Conservation (phyloP, 2,329 filamentous ascomycete species). For the Fusarium denticulatum region DNA sequence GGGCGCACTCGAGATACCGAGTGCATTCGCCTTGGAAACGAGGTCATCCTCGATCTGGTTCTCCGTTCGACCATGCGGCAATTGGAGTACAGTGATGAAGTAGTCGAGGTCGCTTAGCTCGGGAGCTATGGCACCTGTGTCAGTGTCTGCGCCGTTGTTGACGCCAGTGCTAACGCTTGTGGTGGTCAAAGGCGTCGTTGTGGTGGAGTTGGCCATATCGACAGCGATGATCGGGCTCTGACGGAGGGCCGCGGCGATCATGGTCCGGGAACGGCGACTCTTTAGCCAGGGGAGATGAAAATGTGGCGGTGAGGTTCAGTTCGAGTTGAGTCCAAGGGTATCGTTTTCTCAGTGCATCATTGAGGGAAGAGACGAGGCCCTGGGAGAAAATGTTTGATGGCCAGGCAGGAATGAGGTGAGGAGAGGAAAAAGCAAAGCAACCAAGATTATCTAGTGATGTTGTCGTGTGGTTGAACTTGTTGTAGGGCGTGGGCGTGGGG, state of each 20-base stretch:
- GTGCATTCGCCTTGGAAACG: conserved; percentile 47
- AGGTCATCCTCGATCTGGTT: conserved; percentile 52
- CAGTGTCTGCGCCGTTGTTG: conserved; percentile 20
- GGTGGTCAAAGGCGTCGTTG: conserved; percentile 23
- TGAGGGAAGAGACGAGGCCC: conserved; percentile 9
- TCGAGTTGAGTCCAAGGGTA: conserved; percentile 7
- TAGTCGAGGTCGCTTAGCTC: conserved; percentile 56
- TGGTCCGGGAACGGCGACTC: conserved; percentile 20
- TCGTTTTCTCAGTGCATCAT: conserved; percentile 36
- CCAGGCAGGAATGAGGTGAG: neutral
- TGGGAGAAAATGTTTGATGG: neutral
- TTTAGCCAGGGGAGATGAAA: conserved; percentile 15
- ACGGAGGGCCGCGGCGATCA: conserved; percentile 29
- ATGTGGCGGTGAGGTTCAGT: conserved; percentile 25
- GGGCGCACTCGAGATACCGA: conserved; percentile 48
- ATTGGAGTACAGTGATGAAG: conserved; percentile 51
- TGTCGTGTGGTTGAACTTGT: conserved; percentile 7
- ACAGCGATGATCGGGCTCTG: conserved; percentile 32
- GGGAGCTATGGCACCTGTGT: conserved; percentile 39
- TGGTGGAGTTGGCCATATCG: conserved; percentile 35
- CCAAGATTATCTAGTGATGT: conserved; percentile 2
- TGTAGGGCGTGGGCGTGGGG: conserved; percentile 23
- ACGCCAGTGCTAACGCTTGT: conserved; percentile 27
- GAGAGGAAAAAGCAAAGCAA: neutral
- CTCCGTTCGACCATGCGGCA: conserved; percentile 50